A percentile compares a stretch with the other conserved stretches of the same genome.
phyloP scores from a whole-genome alignment of 257 asterid genomes.

The Buddleja alternifolia region DNA sequence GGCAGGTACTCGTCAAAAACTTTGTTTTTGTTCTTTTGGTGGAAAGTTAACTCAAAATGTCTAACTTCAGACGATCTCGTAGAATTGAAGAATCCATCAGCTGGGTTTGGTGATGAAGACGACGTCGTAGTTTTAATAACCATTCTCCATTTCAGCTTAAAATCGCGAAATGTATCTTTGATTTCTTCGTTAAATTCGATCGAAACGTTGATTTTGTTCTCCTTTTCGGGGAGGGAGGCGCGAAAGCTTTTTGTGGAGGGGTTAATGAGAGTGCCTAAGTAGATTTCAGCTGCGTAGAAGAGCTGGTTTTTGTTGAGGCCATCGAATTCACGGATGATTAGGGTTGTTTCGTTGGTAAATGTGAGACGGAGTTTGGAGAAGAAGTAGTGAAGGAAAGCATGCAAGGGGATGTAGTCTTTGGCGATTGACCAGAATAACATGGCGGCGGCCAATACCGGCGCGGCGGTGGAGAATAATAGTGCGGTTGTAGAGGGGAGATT shows the following conservation, averaged over 20 bases:
- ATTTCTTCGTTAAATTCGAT: slow-evolving; percentile 41
- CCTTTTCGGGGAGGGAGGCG: slow-evolving; percentile 43
- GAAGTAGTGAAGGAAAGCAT: slow-evolving; percentile 31
- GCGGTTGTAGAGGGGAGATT: slow-evolving; percentile 39
- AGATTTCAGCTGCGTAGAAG: slow-evolving; percentile 46
- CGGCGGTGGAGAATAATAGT: slow-evolving; percentile 51
- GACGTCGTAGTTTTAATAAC: too few relatives aligned
- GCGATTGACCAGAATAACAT: slow-evolving; percentile 48
- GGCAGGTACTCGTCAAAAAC: slow-evolving; percentile 53
- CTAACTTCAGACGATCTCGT: slow-evolving; percentile 36
- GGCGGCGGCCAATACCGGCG: slow-evolving; percentile 49
- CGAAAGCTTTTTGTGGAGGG: slow-evolving; percentile 40
- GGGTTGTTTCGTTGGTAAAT: slow-evolving; percentile 41
- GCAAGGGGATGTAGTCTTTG: slow-evolving; percentile 42
- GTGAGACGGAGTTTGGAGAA: slow-evolving; percentile 13
- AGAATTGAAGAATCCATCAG: too few relatives aligned
- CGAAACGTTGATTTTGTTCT: slow-evolving; percentile 36
- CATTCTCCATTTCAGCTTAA: slow-evolving; percentile 47
- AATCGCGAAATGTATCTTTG: slow-evolving; percentile 36
- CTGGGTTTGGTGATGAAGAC: too few relatives aligned
- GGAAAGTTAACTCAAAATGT: slow-evolving; percentile 38
- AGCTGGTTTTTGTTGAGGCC: slow-evolving; percentile 49
- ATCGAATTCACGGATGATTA: slow-evolving; percentile 51
- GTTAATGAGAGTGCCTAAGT: slow-evolving; percentile 29
- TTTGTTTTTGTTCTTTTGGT: slow-evolving; percentile 31